Evolutionary conservation across 345 rosid species (phyloP).

Genomic region (Zanthoxylum bungeanum): DNA sequence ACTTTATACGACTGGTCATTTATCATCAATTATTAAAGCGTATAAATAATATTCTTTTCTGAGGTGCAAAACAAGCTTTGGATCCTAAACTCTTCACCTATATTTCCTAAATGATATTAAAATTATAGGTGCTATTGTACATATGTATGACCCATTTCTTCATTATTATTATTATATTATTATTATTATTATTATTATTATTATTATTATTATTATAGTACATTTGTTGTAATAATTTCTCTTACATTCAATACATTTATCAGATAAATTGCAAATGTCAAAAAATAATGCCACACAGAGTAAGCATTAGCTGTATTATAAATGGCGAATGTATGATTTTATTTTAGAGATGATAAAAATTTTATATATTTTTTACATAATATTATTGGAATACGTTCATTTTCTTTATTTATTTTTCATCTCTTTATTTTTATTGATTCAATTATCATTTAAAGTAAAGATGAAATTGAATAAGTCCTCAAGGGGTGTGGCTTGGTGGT

Average conservation of each 20-base stretch:
- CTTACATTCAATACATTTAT: not conserved
- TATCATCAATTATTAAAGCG: conserved; percentile 31
- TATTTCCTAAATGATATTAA: conserved; percentile 6
- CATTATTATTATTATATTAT: conserved; percentile 15
- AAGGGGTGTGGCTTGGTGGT: too few relatives aligned
- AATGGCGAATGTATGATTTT: too few relatives aligned
- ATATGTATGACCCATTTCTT: conserved; percentile 33
- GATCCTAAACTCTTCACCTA: conserved; percentile 11
- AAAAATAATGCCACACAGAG: too few relatives aligned
- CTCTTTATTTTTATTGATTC: too few relatives aligned
- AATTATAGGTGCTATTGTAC: conserved; percentile 22
- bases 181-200: conserved; percentile 16
- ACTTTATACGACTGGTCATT: conserved; percentile 22
- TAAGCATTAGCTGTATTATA: too few relatives aligned
- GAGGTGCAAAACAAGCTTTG: conserved; percentile 13
- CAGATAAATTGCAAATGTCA: too few relatives aligned
- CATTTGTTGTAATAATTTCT: conserved; percentile 12
- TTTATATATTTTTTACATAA: too few relatives aligned
- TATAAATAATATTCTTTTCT: conserved; percentile 22
- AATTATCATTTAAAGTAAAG: too few relatives aligned
- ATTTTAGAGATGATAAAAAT: too few relatives aligned
- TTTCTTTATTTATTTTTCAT: too few relatives aligned
- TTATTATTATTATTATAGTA: conserved; percentile 11
- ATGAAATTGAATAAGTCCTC: too few relatives aligned
- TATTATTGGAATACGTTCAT: too few relatives aligned